Percentiles rank a stretch among this genome's conserved stretches.
phyloP scores from a whole-genome alignment of 2,329 filamentous ascomycete genomes.

The Pseudopyricularia cyperi region DNA sequence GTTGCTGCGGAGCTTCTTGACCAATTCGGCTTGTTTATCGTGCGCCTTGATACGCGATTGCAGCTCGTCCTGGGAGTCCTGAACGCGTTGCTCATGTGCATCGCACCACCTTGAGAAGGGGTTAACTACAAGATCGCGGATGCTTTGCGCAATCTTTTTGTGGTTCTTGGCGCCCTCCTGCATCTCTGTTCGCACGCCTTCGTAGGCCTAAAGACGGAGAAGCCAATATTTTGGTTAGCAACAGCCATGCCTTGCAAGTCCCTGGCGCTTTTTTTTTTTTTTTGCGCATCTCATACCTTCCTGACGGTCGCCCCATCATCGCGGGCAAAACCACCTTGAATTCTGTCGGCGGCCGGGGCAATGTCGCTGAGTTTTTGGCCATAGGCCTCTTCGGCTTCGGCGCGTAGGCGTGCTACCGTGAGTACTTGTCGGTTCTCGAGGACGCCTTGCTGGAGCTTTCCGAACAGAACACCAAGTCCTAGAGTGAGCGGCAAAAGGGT shows the following conservation, averaged over 20 bases:
- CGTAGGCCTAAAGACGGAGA: slow-evolving; percentile 56
- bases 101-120: slow-evolving; percentile 96
- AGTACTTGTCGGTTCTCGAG: slow-evolving; percentile 91
- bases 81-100: slow-evolving; percentile 78
- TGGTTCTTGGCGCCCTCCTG: slow-evolving; percentile 79
- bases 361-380: slow-evolving; percentile 72
- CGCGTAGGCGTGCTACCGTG: slow-evolving; percentile 82
- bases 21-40: slow-evolving; percentile 77
- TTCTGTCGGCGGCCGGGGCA: slow-evolving; percentile 65
- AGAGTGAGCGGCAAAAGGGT: neutral
- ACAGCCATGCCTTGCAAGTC: neutral
- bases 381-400: slow-evolving; percentile 88
- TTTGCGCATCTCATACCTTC: slow-evolving; percentile 50
- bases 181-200: slow-evolving; percentile 88
- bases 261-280: too few species aligned
- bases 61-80: slow-evolving; percentile 89
- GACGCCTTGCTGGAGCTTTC: slow-evolving; percentile 92
- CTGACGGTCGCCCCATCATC: slow-evolving; percentile 94
- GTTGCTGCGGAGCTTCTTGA: slow-evolving; percentile 85
- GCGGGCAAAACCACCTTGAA: slow-evolving; percentile 69
- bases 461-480: slow-evolving; percentile 86
- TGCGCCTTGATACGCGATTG: slow-evolving; percentile 84
- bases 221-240: slow-evolving; percentile 10
- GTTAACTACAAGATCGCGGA: slow-evolving; percentile 86
- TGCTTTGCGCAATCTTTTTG: slow-evolving; percentile 91